Evolutionary conservation across 2,329 filamentous ascomycete species (phyloP), one percentile per base, ranked within the genome.

Genomic region (Ilyonectria destructans): DNA sequence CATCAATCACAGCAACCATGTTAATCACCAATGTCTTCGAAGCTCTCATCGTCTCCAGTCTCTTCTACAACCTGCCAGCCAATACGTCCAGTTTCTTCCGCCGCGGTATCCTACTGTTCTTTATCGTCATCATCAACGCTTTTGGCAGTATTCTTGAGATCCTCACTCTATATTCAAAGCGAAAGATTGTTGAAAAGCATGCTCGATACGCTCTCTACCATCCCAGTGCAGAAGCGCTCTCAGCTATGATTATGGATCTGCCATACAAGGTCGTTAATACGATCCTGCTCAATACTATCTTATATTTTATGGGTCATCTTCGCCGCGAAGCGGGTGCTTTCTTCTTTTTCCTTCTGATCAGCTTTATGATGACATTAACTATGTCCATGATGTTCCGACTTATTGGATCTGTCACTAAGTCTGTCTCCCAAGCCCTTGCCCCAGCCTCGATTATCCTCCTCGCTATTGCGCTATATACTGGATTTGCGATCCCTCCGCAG

Each of bases 271-370:
- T 71, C 1, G 31, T 67, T 21, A 74, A 75, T 7, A n/a, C 65
- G 0, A 64, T 87, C 2, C 78, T 92, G 3, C 57, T 74, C 35
- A 74, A 73, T 12, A 62, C 66, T 0, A 67, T 87, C 1, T 77
- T 92, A 0, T 92, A 92, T 80, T 92, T 92, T 77, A 87, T 92
- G 87, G 87, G 88, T 0, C 87, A 90, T 86, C 2, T 93, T 86
- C 13, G 88, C 90, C 79, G 80, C 89, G 56, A 86, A 85, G 63
- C 90, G 0, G 83, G 82, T 1, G 76, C 81, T 1, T 87, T 86
- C 76, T 87, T 86, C 73, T 83, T 80, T 54, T 87, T 84, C 62
- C 75, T 83, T 2, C 71, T 86, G 0, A 77, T 86, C 43, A 81
- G 82, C 12, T 84, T 91, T 74, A 77, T 84, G 23, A 84, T 86